Evolutionary conservation across 805 yeast species (phyloP).

Genomic region (Wickerhamiella azymoides): DNA sequence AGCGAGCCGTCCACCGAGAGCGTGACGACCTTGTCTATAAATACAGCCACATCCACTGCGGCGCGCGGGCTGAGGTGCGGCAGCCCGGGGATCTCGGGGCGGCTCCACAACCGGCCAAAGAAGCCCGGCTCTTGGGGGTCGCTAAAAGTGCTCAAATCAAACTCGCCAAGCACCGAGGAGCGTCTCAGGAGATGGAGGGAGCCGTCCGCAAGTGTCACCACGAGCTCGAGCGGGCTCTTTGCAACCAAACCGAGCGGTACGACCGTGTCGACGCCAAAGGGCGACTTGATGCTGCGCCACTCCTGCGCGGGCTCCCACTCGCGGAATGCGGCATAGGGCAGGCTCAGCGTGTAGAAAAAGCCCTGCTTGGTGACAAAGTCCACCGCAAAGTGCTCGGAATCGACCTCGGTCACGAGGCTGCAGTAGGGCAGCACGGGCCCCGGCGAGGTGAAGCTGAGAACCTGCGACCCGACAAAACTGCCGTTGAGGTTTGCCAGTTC

Average conservation of each 20-base stretch:
- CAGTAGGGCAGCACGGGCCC: slow-evolving; percentile 3
- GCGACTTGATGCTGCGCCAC: slow-evolving; percentile 59
- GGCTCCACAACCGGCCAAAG: background rate
- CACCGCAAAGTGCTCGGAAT: slow-evolving; percentile 27
- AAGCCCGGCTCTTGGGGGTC: slow-evolving; percentile 15
- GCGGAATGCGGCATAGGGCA: slow-evolving; percentile 33
- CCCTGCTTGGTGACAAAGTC: slow-evolving; percentile 43
- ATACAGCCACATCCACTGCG: slow-evolving; percentile 25
- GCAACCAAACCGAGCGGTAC: slow-evolving; percentile 41
- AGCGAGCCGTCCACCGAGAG: slow-evolving; percentile 41
- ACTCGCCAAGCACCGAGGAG: slow-evolving; percentile 21
- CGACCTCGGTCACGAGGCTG: slow-evolving; percentile 13
- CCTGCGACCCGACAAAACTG: slow-evolving; percentile 6
- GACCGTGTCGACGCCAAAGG: slow-evolving; percentile 48
- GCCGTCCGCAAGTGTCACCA: slow-evolving; percentile 64
- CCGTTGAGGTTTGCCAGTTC: slow-evolving; percentile 27
- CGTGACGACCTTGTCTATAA: slow-evolving; percentile 30
- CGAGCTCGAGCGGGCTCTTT: slow-evolving; percentile 31
- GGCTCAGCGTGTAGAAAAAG: slow-evolving; percentile 36
- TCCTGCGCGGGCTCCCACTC: slow-evolving; percentile 15
- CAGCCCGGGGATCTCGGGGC: slow-evolving; percentile 31
- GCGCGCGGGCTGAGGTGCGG: slow-evolving; percentile 29
- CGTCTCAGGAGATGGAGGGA: slow-evolving; percentile 36
- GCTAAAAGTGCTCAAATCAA: slow-evolving; percentile 27
- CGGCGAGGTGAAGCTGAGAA: slow-evolving; percentile 4